These are phyloP conservation scores for Colletotrichum melonis DNA, from an alignment of 2,329 filamentous ascomycete species.

Conservation along the genomic window DNA sequence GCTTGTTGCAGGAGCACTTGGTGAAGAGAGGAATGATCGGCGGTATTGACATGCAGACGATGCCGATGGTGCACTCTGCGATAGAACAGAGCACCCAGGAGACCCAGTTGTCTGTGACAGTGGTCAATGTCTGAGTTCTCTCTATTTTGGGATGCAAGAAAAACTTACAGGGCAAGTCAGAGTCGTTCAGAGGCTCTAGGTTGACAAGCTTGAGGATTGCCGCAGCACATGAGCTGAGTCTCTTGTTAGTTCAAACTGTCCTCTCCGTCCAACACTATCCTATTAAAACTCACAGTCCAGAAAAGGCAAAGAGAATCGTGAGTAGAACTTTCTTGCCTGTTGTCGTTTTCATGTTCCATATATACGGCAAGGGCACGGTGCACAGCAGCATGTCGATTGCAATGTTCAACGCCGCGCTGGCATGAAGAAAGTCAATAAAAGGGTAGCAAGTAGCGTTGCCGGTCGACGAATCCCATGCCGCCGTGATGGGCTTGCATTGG, in stretches of 20 bases:
- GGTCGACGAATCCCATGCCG: conserved; percentile 42
- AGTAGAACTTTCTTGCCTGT: conserved; percentile 41
- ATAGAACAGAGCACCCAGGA: conserved; percentile 45
- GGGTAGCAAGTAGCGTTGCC: conserved; percentile 39
- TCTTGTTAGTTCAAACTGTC: neutral
- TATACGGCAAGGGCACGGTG: conserved; percentile 42
- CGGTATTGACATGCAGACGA: conserved; percentile 48
- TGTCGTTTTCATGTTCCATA: conserved; percentile 43
- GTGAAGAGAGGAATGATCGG: conserved; percentile 42
- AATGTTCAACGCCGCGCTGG: conserved; percentile 43
- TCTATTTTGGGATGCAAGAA: neutral
- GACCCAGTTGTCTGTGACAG: conserved; percentile 41
- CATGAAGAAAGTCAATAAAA: conserved; percentile 42
- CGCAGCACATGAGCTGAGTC: conserved; percentile 41
- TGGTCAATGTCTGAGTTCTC: no score
- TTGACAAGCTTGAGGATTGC: conserved; percentile 41
- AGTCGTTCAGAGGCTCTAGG: conserved; percentile 38
- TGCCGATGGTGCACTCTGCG: conserved; percentile 46
- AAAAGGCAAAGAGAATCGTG: conserved; percentile 42
- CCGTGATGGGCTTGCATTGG: conserved; percentile 27
- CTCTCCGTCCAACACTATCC: rapidly evolving
- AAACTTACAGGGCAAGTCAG: conserved; percentile 45
- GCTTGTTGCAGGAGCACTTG: conserved; percentile 1
- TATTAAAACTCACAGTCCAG: conserved; percentile 42
- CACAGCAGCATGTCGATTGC: conserved; percentile 44